Conservation (phyloP, 129 eudicot species). For the Sambucus nigra region DNA sequence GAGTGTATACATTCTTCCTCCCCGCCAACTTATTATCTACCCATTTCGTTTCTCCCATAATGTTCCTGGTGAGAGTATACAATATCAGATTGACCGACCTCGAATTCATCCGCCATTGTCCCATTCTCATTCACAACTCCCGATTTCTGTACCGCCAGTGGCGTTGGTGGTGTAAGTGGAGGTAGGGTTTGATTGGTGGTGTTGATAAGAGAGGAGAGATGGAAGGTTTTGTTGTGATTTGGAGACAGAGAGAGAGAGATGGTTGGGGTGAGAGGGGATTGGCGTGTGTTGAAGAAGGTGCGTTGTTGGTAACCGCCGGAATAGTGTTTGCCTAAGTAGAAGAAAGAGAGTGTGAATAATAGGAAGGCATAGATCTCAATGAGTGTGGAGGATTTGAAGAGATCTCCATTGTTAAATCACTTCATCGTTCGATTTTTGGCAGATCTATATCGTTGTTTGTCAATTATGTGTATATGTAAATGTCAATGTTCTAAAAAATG, state of each 20-base stretch:
- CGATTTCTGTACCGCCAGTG: conserved; percentile 54
- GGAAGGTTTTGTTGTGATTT: conserved; percentile 39
- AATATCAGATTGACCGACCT: conserved; percentile 76
- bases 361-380: conserved; percentile 31
- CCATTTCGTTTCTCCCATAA: too few species aligned
- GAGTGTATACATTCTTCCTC: too few species aligned
- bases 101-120: conserved; percentile 66
- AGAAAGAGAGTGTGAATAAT: conserved; percentile 55
- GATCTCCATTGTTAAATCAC: conserved; percentile 30
- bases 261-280: conserved; percentile 25
- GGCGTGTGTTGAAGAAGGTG: conserved; percentile 41
- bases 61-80: too few species aligned
- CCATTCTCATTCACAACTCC: conserved; percentile 87
- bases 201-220: too few species aligned
- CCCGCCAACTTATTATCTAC: too few species aligned
- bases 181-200: conserved; percentile 13
- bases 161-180: conserved; percentile 23
- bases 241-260: conserved; percentile 60
- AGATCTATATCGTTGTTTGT: background rate
- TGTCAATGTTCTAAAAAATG: too few species aligned
- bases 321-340: conserved; percentile 64
- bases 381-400: conserved; percentile 36
- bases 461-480: too few species aligned
- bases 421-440: conserved; percentile 25
- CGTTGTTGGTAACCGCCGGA: conserved; percentile 42